Evolutionary conservation across 2,329 filamentous ascomycete species (phyloP).

Genomic region (Fonsecaea pugnacius): DNA sequence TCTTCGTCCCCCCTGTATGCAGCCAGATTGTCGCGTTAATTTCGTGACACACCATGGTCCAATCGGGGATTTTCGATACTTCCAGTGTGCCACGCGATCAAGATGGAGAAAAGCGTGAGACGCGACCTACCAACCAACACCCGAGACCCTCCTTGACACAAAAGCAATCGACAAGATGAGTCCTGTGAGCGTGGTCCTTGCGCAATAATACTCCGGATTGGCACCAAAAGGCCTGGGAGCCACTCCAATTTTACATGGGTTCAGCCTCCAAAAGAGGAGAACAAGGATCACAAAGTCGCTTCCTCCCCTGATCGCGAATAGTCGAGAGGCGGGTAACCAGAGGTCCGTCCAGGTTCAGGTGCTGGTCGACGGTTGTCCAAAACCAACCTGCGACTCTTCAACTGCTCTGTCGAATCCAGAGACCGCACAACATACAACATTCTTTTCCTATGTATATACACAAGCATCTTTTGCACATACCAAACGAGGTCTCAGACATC

Average conservation of each 20-base stretch:
- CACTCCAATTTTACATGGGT: conserved; percentile 16
- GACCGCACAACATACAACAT: conserved; percentile 18
- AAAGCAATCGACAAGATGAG: conserved; percentile 11
- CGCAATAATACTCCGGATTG: neutral
- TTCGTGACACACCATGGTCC: conserved; percentile 29
- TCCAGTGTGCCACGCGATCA: conserved; percentile 30
- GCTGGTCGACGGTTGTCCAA: neutral
- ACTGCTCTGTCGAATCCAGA: neutral
- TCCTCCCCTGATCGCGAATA: conserved; percentile 27
- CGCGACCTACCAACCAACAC: conserved; percentile 20
- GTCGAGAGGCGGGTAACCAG: neutral
- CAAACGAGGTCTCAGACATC: conserved; percentile 21
- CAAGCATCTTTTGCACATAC: conserved; percentile 14
- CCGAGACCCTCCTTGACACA: conserved; percentile 28
- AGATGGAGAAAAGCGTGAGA: conserved; percentile 19
- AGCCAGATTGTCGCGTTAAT: conserved; percentile 35
- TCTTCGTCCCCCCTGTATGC: conserved; percentile 1
- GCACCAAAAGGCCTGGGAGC: neutral
- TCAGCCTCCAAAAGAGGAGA: conserved; percentile 9
- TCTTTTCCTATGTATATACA: conserved; percentile 14
- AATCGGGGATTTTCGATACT: conserved; percentile 30
- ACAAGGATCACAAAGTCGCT: neutral
- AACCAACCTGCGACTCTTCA: neutral
- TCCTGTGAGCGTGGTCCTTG: conserved; percentile 18
- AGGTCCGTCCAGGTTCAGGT: neutral